Percentiles rank a stretch among this genome's conserved stretches.
These are phyloP conservation scores for Sisymbrium irio DNA, from an alignment of 345 rosid species.

Conservation along the genomic window DNA sequence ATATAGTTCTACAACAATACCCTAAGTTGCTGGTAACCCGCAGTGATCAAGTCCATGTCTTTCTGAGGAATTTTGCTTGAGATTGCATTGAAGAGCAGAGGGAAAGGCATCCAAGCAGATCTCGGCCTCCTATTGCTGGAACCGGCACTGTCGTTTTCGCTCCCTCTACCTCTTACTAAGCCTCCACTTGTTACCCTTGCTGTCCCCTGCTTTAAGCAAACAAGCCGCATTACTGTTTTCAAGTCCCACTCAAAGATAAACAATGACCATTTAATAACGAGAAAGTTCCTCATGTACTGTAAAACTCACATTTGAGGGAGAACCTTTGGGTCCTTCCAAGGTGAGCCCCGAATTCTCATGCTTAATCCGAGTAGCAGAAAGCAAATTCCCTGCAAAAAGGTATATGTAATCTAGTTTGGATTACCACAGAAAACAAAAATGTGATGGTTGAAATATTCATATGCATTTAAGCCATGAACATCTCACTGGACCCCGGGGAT, in stretches of 20 bases:
- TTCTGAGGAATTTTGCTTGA: constrained; percentile 49
- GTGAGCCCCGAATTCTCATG: constrained; percentile 6
- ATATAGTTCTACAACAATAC: constrained; percentile 35
- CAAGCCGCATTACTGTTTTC: background rate
- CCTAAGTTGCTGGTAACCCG: constrained; percentile 58
- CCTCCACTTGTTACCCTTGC: constrained; percentile 8
- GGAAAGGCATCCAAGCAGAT: constrained; percentile 84
- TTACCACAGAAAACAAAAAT: background rate
- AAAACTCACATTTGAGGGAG: constrained; percentile 21
- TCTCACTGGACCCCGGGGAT: constrained; percentile 21
- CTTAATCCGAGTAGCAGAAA: constrained; percentile 7
- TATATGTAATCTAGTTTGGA: constrained; percentile 10
- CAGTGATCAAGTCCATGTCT: constrained; percentile 57
- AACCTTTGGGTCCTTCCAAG: constrained; percentile 14
- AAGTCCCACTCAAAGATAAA: background rate
- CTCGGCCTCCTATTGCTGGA: constrained; percentile 16
- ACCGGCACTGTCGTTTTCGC: constrained; percentile 5
- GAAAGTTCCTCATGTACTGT: background rate
- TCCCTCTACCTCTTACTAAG: background rate
- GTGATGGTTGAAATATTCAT: background rate
- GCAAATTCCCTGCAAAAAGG: constrained; percentile 18
- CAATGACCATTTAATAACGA: background rate
- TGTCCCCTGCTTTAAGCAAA: constrained; percentile 22
- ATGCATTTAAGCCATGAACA: constrained; percentile 13
- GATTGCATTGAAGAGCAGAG: constrained; percentile 74